Conservation (phyloP, 768 basidiomycete genomes). For the Boletus bicolor region DNA sequence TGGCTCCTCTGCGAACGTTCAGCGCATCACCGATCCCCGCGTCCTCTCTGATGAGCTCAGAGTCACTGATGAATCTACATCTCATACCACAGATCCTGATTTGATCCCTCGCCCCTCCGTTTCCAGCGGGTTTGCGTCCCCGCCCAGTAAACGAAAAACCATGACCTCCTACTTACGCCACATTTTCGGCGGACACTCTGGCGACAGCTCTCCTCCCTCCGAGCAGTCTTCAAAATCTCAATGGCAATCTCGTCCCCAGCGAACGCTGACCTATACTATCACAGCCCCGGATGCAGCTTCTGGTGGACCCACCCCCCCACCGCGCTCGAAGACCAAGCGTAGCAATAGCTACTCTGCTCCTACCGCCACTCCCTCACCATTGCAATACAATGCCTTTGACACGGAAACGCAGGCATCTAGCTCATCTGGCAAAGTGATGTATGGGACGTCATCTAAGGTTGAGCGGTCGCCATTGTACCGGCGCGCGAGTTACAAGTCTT, state of each 20-base stretch:
- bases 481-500: constrained; percentile 42
- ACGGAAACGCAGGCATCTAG: constrained; percentile 20
- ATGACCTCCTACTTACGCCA: constrained; percentile 54
- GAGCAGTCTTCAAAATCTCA: constrained; percentile 38
- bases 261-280: constrained; percentile 42
- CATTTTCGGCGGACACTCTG: constrained; percentile 38
- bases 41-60: no score
- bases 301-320: constrained; percentile 35
- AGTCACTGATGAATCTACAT: no score
- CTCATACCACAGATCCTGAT: no score
- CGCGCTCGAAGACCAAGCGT: constrained; percentile 35
- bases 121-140: no score
- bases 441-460: constrained; percentile 28
- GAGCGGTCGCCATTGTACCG: constrained; percentile 39
- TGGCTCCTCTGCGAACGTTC: no score
- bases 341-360: constrained; percentile 40
- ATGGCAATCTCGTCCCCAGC: constrained; percentile 40
- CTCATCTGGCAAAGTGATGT: constrained; percentile 32
- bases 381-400: constrained; percentile 40
- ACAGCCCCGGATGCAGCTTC: constrained; percentile 28
- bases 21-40: no score
- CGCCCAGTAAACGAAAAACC: constrained; percentile 11
- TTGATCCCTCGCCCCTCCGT: no score
- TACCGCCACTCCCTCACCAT: constrained; percentile 37
- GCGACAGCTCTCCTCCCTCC: constrained; percentile 25